These are phyloP conservation scores for Discostella stelligeroides DNA, from an alignment of 108 stramenopile species.

Conservation along the genomic window DNA sequence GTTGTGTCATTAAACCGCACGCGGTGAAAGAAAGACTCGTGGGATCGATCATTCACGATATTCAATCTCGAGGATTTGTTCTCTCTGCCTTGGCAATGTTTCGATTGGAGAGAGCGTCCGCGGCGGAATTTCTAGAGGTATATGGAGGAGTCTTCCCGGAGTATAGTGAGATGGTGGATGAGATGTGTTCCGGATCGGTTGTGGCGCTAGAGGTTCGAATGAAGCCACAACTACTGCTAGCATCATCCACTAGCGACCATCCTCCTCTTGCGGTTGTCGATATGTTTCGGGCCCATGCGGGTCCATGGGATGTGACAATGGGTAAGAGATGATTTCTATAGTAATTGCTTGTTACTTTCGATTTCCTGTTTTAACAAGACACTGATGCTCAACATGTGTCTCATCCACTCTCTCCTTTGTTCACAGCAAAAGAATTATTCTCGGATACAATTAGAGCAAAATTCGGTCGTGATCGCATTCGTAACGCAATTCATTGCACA, in stretches of 20 bases:
- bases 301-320: conserved; percentile 80
- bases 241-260: background rate
- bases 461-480: conserved; percentile 60
- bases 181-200: conserved; percentile 59
- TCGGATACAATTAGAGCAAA: conserved; percentile 63
- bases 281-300: conserved; percentile 61
- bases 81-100: conserved; percentile 62
- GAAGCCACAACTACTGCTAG: conserved; percentile 28
- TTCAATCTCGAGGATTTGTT: conserved; percentile 57
- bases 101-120: conserved; percentile 51
- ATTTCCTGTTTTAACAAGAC: too few relatives aligned
- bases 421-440: conserved; percentile 61
- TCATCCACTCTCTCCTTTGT: background rate
- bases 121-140: conserved; percentile 73
- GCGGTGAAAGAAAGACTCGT: conserved; percentile 54
- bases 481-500: conserved; percentile 88
- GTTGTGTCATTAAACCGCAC: conserved; percentile 79
- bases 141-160: conserved; percentile 62
- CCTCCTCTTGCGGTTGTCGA: conserved; percentile 47
- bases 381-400: background rate
- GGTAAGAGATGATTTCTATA: background rate
- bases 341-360: too few relatives aligned
- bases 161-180: conserved; percentile 60
- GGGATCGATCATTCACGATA: conserved; percentile 57
- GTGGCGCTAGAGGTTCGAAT: conserved; percentile 57